Evolutionary conservation across 2,329 filamentous ascomycete species (phyloP).

Genomic region (Pestalotiopsis sp.): DNA sequence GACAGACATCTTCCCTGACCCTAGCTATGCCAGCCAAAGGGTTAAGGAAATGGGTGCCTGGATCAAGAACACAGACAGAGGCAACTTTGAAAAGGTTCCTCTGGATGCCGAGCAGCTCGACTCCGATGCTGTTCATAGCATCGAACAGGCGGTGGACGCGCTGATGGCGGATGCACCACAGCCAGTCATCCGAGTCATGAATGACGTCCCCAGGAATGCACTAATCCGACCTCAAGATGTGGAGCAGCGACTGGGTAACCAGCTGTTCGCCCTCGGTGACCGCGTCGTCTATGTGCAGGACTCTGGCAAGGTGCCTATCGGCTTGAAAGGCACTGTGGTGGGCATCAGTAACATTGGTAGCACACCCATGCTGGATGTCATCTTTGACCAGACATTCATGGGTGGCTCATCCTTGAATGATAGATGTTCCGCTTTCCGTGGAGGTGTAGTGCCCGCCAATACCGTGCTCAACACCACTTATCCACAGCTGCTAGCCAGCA

Average conservation of each 20-base stretch:
- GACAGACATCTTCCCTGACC: constrained; percentile 80
- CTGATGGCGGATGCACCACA: constrained; percentile 49
- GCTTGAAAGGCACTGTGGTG: constrained; percentile 88
- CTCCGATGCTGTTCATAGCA: constrained; percentile 80
- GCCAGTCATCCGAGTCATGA: constrained; percentile 69
- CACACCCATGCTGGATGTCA: constrained; percentile 81
- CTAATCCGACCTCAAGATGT: constrained; percentile 93
- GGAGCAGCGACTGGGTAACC: constrained; percentile 87
- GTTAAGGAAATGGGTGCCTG: constrained; percentile 94
- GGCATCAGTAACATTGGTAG: constrained; percentile 89
- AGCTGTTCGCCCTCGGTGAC: constrained; percentile 83
- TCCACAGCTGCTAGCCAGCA: constrained; percentile 75
- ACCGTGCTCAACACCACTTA: constrained; percentile 86
- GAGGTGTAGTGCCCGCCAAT: constrained; percentile 86
- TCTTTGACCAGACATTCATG: constrained; percentile 97
- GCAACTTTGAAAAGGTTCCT: constrained; percentile 92
- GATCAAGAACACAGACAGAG: constrained; percentile 90
- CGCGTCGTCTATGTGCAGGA: constrained; percentile 91
- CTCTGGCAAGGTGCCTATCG: constrained; percentile 93
- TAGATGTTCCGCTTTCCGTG: constrained; percentile 89
- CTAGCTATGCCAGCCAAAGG: constrained; percentile 71
- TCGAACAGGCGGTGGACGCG: constrained; percentile 75
- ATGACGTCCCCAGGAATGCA: constrained; percentile 81
- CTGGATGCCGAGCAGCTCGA: constrained; percentile 96
- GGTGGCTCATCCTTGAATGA: constrained; percentile 91